Conservation (phyloP, 2,329 filamentous ascomycete species). For the Cadophora gregata region DNA sequence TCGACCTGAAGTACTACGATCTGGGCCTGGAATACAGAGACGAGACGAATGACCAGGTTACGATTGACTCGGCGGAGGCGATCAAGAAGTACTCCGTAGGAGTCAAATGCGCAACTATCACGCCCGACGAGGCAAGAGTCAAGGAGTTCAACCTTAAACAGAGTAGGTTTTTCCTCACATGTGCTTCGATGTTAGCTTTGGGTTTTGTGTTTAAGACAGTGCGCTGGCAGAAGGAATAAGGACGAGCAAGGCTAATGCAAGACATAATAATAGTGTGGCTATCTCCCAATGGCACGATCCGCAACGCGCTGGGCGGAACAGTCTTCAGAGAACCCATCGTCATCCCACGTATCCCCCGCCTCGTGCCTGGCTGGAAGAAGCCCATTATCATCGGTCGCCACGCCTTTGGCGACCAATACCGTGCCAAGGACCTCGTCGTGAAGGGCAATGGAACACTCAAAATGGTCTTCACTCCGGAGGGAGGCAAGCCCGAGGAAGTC, state of each 20-base stretch:
- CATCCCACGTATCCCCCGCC: constrained; percentile 88
- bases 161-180: constrained; percentile 62
- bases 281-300: constrained; percentile 91
- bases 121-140: constrained; percentile 93
- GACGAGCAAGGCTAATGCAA: constrained; percentile 26
- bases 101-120: constrained; percentile 99
- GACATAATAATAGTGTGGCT: constrained; percentile 78
- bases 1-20: constrained; percentile 99
- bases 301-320: constrained; percentile 82
- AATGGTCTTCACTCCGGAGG: constrained; percentile 91
- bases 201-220: not conserved
- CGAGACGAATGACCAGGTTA: constrained; percentile 95
- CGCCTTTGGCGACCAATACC: constrained; percentile 98
- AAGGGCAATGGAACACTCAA: constrained; percentile 84
- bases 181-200: not conserved
- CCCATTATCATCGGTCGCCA: constrained; percentile 99
- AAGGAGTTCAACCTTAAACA: constrained; percentile 99
- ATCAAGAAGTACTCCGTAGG: constrained; percentile 99
- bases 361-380: constrained; percentile 97
- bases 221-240: not conserved
- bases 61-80: constrained; percentile 90
- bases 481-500: constrained; percentile 81
- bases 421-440: constrained; percentile 89
- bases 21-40: constrained; percentile 93
- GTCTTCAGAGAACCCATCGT: constrained; percentile 99